These are phyloP conservation scores for Isatis tinctoria DNA, from an alignment of 345 rosid species.

Conservation along the genomic window DNA sequence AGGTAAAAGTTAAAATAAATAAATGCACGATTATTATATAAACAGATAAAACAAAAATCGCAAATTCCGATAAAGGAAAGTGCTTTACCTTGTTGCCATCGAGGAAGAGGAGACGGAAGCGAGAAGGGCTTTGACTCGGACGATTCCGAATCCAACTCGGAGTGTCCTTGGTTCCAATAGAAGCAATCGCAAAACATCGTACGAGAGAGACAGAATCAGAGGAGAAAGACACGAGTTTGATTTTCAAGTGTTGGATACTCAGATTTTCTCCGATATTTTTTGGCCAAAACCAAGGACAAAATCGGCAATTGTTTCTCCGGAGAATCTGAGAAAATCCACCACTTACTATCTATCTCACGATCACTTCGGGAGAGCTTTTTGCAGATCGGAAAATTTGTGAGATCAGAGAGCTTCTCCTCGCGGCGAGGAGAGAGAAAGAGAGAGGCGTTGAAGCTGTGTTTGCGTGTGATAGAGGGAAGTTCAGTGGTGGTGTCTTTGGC, in stretches of 20 bases:
- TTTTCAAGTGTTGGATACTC: slow-evolving; percentile 3
- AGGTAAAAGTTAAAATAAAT: neutral
- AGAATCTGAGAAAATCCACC: neutral
- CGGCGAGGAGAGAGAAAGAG: slow-evolving; percentile 24
- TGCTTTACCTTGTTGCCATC: slow-evolving; percentile 61
- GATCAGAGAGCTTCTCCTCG: slow-evolving; percentile 14
- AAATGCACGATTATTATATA: neutral
- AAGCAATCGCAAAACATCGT: slow-evolving; percentile 68
- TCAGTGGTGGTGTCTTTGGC: slow-evolving; percentile 1
- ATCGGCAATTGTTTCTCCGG: neutral
- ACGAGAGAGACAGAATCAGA: neutral
- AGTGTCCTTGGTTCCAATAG: slow-evolving; percentile 38
- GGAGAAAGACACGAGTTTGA: slow-evolving; percentile 24
- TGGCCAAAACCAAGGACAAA: neutral
- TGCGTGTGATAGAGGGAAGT: slow-evolving; percentile 35
- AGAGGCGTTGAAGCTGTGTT: slow-evolving; percentile 1
- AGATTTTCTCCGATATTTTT: slow-evolving; percentile 4
- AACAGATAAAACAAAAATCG: neutral
- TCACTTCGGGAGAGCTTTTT: neutral
- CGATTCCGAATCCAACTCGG: slow-evolving; percentile 30
- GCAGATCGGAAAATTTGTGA: neutral
- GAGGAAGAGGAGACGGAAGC: slow-evolving; percentile 62
- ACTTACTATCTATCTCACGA: neutral
- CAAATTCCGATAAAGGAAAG: neutral
- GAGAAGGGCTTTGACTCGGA: slow-evolving; percentile 46